A percentile compares a stretch with the other conserved stretches of the same genome.
Evolutionary conservation across 192 early-diverging fungal species (phyloP).

Genomic region (Podila clonocystis): DNA sequence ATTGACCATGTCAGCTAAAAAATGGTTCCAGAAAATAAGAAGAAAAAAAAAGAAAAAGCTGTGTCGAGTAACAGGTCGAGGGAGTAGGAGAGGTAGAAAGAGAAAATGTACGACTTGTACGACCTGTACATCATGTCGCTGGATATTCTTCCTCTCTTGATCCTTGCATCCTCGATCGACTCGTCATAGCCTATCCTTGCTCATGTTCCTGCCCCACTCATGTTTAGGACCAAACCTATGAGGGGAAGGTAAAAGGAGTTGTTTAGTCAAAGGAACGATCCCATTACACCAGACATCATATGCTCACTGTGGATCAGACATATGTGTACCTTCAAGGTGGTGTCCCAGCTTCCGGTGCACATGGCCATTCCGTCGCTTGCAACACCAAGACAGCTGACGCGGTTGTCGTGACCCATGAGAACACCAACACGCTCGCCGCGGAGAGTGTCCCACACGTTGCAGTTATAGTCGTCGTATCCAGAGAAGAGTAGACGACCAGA

Average conservation of each 20-base stretch:
- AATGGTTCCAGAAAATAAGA: too few relatives aligned
- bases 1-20: too few relatives aligned
- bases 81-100: too few relatives aligned
- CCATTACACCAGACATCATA: background rate
- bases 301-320: background rate
- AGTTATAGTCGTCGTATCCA: slow-evolving; percentile 99
- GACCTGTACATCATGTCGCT: too few relatives aligned
- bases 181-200: background rate
- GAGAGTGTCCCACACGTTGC: slow-evolving; percentile 99
- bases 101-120: too few relatives aligned
- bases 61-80: too few relatives aligned
- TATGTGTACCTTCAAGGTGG: slow-evolving; percentile 90
- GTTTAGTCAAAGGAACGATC: background rate
- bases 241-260: background rate
- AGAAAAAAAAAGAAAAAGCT: too few relatives aligned
- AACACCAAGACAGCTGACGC: slow-evolving; percentile 96
- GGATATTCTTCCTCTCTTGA: too few relatives aligned
- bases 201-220: background rate
- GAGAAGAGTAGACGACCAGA: slow-evolving; percentile 97
- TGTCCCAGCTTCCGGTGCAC: slow-evolving; percentile 99
- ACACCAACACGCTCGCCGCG: slow-evolving; percentile 96
- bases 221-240: slow-evolving; percentile 24
- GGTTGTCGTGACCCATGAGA: slow-evolving; percentile 94
- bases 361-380: slow-evolving; percentile 98
- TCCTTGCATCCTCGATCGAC: too few relatives aligned